phyloP scores from a whole-genome alignment of 108 stramenopile genomes.

The Nitzschia palea region DNA sequence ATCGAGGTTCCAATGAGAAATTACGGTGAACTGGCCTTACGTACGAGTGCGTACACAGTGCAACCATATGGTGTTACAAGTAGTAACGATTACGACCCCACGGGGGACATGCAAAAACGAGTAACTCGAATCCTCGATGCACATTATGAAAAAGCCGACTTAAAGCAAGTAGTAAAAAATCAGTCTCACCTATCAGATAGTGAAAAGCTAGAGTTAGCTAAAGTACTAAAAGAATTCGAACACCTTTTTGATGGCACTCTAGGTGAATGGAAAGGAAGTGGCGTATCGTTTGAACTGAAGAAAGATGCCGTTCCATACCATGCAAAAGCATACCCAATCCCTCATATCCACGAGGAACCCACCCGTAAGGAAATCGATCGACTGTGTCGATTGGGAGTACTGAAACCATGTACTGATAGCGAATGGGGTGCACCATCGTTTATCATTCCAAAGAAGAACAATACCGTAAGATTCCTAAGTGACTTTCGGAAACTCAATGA shows the following conservation, averaged over 20 bases:
- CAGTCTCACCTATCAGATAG: neutral
- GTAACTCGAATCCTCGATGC: neutral
- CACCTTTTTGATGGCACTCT: neutral
- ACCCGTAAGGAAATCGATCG: neutral
- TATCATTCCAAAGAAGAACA: conserved; percentile 46
- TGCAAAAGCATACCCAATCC: neutral
- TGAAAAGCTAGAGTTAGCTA: neutral
- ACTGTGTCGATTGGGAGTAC: neutral
- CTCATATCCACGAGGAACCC: neutral
- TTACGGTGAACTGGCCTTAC: neutral
- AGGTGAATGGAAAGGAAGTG: neutral
- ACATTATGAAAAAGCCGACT: neutral
- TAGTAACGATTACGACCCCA: neutral
- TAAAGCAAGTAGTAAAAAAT: neutral
- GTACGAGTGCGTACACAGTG: neutral
- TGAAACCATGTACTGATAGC: neutral
- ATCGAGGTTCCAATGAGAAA: neutral
- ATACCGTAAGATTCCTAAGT: conserved; percentile 37
- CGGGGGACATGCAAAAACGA: neutral
- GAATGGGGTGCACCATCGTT: conserved; percentile 31
- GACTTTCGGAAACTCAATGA: conserved; percentile 44
- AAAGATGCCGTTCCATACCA: neutral
- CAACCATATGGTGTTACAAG: neutral
- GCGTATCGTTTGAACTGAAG: neutral
- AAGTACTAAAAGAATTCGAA: neutral